Conservation (phyloP, 768 basidiomycete genomes). For the Auriscalpium vulgare region DNA sequence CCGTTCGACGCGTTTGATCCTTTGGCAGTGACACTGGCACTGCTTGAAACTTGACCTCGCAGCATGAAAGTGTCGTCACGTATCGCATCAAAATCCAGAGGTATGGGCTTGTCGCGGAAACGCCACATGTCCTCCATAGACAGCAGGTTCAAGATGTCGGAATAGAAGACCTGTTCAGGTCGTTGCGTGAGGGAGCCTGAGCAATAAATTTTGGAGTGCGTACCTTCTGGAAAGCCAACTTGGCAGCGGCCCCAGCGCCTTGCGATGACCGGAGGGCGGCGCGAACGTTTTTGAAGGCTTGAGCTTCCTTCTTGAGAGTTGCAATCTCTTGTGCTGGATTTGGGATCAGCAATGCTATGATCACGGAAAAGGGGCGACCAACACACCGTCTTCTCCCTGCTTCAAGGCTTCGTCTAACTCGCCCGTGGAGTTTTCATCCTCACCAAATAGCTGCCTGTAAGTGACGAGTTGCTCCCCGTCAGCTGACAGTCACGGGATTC, state of each 20-base stretch:
- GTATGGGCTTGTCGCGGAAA: slow-evolving; percentile 74
- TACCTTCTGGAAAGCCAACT: slow-evolving; percentile 81
- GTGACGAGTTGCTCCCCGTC: background rate
- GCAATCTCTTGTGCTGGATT: slow-evolving; percentile 80
- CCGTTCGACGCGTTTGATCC: slow-evolving; percentile 8
- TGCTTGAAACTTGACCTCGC: slow-evolving; percentile 16
- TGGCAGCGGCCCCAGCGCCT: slow-evolving; percentile 43
- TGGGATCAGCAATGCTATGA: background rate
- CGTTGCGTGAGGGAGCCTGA: background rate
- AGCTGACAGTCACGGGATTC: background rate
- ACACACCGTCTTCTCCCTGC: slow-evolving; percentile 85
- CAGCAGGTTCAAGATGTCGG: slow-evolving; percentile 82
- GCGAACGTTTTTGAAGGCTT: slow-evolving; percentile 80
- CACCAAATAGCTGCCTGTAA: slow-evolving; percentile 84
- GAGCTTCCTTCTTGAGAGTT: slow-evolving; percentile 80
- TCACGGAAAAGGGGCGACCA: background rate
- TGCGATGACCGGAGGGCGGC: slow-evolving; percentile 45
- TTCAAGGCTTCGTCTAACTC: slow-evolving; percentile 92
- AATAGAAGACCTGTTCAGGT: slow-evolving; percentile 65
- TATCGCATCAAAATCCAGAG: slow-evolving; percentile 78
- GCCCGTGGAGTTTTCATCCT: slow-evolving; percentile 72
- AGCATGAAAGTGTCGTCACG: slow-evolving; percentile 51
- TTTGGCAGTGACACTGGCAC: slow-evolving; percentile 15
- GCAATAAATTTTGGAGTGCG: background rate
- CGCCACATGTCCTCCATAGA: slow-evolving; percentile 98